phyloP scores from a whole-genome alignment of 208 protist species.

The Leishmania turanica region DNA sequence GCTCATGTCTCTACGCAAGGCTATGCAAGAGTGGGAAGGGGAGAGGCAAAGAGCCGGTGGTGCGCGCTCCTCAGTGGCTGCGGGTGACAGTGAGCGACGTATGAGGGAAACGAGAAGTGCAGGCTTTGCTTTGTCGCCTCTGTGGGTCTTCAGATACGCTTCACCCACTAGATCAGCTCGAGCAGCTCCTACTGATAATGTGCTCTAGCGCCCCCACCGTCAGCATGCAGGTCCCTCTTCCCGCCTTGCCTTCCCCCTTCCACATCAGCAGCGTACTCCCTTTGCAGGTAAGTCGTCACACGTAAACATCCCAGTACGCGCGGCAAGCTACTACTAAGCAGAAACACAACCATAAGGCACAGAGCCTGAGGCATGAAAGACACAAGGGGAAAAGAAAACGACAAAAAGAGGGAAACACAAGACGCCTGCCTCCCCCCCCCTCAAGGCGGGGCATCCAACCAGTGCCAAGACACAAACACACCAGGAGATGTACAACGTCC shows the following conservation, averaged over 20 bases:
- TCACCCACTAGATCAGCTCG: background rate
- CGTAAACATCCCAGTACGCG: background rate
- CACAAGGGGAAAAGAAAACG: background rate
- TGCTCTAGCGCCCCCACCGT: background rate
- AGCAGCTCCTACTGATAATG: background rate
- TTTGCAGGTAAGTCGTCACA: background rate
- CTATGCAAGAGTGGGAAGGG: background rate
- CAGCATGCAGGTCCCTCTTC: background rate
- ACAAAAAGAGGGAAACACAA: background rate
- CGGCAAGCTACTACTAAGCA: background rate
- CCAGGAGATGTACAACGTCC: background rate
- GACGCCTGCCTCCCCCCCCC: background rate
- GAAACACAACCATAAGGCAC: constrained; percentile 8
- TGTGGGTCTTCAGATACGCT: background rate
- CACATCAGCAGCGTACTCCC: background rate
- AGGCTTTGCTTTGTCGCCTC: background rate
- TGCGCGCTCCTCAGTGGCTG: background rate
- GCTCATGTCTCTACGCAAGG: background rate
- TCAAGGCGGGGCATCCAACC: background rate
- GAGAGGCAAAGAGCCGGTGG: background rate
- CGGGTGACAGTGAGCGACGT: background rate
- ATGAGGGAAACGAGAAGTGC: background rate
- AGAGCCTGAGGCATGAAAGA: background rate
- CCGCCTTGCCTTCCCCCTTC: background rate
- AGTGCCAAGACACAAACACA: background rate